These are phyloP conservation scores for Trichosporon sp. DNA, from an alignment of 1,284 basidiomycete genomes.

Conservation along the genomic window DNA sequence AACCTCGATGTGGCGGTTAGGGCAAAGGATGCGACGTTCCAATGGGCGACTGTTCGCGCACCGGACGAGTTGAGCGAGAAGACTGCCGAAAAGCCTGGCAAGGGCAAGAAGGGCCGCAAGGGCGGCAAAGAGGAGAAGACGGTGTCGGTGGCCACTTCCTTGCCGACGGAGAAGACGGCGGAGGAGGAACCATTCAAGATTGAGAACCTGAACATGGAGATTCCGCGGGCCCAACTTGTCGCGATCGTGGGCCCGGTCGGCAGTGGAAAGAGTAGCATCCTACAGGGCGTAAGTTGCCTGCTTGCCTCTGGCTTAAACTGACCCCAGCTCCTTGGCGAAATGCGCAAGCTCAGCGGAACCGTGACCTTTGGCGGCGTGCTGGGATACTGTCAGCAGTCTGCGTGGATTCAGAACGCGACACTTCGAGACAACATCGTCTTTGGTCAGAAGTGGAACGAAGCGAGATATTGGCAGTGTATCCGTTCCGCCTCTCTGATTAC, in stretches of 20 bases:
- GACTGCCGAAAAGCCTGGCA: neutral
- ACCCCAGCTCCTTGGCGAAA: slow-evolving; percentile 65
- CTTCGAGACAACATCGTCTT: slow-evolving; percentile 65
- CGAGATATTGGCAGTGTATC: slow-evolving; percentile 68
- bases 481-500: slow-evolving; percentile 66
- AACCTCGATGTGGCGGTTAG: slow-evolving; percentile 62
- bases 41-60: slow-evolving; percentile 59
- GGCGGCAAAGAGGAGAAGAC: neutral
- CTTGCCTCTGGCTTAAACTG: neutral
- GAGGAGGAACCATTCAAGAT: slow-evolving; percentile 60
- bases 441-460: slow-evolving; percentile 68
- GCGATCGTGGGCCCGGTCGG: slow-evolving; percentile 69
- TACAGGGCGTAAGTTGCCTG: slow-evolving; percentile 62
- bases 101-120: slow-evolving; percentile 5
- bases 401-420: slow-evolving; percentile 86
- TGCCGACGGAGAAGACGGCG: neutral
- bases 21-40: slow-evolving; percentile 65
- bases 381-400: slow-evolving; percentile 73
- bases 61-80: slow-evolving; percentile 18
- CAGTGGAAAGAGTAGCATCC: slow-evolving; percentile 65
- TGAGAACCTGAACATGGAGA: slow-evolving; percentile 61
- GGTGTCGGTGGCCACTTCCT: neutral
- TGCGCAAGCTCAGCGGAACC: slow-evolving; percentile 63
- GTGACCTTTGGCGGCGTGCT: slow-evolving; percentile 70
- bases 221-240: slow-evolving; percentile 65